A percentile compares a stretch with the other conserved stretches of the same genome.
Evolutionary conservation across 371 early-diverging fungal species (phyloP).

Genomic region (Syncephalastrum racemosum): DNA sequence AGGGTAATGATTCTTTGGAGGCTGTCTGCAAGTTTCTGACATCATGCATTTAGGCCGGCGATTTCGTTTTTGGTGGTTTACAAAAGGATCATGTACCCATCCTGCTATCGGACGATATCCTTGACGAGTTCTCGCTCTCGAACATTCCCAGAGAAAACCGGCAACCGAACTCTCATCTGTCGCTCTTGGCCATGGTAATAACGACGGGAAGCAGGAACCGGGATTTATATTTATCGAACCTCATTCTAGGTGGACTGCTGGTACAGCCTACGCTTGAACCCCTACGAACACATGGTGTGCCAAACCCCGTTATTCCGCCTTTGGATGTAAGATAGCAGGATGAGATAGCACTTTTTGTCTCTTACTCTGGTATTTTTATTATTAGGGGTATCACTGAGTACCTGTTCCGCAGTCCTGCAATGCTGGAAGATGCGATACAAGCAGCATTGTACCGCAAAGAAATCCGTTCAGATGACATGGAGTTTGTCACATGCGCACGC

Average conservation of each 20-base stretch:
- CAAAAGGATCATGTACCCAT: constrained; percentile 63
- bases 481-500: constrained; percentile 86
- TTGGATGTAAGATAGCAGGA: constrained; percentile 65
- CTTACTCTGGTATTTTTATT: constrained; percentile 9
- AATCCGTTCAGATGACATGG: constrained; percentile 89
- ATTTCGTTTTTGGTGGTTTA: constrained; percentile 83
- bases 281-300: constrained; percentile 93
- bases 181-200: constrained; percentile 82
- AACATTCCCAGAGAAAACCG: constrained; percentile 75
- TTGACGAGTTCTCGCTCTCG: constrained; percentile 89
- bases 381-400: constrained; percentile 88
- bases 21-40: background rate
- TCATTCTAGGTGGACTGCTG: constrained; percentile 77
- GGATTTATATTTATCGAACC: background rate
- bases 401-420: constrained; percentile 72
- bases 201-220: no score
- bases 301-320: constrained; percentile 95
- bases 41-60: constrained; percentile 57
- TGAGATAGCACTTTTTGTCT: constrained; percentile 1
- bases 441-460: constrained; percentile 80
- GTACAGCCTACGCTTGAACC: constrained; percentile 79
- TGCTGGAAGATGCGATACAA: constrained; percentile 82
- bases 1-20: constrained; percentile 26
- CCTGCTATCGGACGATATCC: constrained; percentile 74
- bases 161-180: constrained; percentile 89